Base-by-base conservation (phyloP, 441 rosid genomes). In the Omphalea diandra region DNA sequence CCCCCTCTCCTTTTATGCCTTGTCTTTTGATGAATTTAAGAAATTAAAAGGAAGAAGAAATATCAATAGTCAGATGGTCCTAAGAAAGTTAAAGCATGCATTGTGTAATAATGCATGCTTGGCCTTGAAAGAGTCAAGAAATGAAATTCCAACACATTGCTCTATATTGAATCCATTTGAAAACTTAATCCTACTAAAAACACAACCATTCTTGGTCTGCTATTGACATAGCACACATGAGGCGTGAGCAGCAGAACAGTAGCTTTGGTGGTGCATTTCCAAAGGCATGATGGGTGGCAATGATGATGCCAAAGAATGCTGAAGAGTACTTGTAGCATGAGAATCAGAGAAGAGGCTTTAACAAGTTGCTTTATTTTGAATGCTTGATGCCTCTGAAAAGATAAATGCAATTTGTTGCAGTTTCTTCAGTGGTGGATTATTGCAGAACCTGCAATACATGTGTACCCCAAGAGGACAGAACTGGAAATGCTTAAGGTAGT, bases 1-100 rank as follows among this genome's bases (percentile, higher is more conserved):
- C 41, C 27, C 22, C 58, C 36, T 44, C 10, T n/a, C 57, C 55
- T 56, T 29, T 65, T 50, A 32, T 73, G 32, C n/a, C n/a, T n/a
- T n/a, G n/a, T n/a, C n/a, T 44, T 54, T 38, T 69, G 55, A 59
- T 54, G 20, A 8, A 14, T 50, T 29, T 40, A 17, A 38, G 31
- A 69, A 69, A 36, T 57, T 35, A 6, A 1, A 35, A 1, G n/a
- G 64, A 27, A 26, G 24, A 31, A 56, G 27, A 41, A 32, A 40
- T 15, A 68, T 57, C n/a, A n/a, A 18, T 53, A 7, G 20, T 11
- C 3, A 2, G 20, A 4, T 22, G 55, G 20, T 11, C 14, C 24
- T 29, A 2, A 32, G 40, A 32, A 57, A 29, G 55, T 20, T 57
- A 32, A 57, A 68, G 26, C 46, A 31, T 27, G 32, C 20, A 43